These are phyloP conservation scores for Aegilops tauschii DNA, from an alignment of 176 grass and related monocot genomes.

Conservation along the genomic window DNA sequence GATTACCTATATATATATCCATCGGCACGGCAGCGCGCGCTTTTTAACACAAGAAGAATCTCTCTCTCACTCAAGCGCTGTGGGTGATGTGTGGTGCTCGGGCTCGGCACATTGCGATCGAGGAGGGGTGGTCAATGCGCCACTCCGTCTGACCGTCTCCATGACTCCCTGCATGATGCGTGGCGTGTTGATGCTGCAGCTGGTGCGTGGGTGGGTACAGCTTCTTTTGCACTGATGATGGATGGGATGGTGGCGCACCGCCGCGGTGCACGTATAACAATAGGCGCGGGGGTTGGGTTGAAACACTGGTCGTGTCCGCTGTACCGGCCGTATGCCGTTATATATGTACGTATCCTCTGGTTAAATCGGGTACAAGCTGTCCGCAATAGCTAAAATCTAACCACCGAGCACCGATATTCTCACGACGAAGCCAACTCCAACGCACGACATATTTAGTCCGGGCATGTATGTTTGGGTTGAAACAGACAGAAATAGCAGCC, in stretches of 20 bases:
- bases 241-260: too few species aligned
- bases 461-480: too few species aligned
- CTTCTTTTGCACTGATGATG: background rate
- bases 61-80: too few species aligned
- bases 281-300: background rate
- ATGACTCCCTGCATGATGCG: background rate
- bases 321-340: background rate
- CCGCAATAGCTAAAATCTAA: background rate
- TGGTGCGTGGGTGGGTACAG: background rate
- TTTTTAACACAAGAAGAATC: too few species aligned
- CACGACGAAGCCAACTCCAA: too few species aligned
- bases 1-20: conserved; percentile 14
- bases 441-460: too few species aligned
- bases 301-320: background rate
- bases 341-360: background rate
- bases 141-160: too few species aligned
- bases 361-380: background rate
- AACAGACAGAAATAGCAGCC: too few species aligned
- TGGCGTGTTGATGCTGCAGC: background rate
- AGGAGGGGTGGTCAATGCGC: too few species aligned
- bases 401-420: background rate
- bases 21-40: background rate
- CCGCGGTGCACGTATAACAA: too few species aligned
- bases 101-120: too few species aligned
- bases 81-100: too few species aligned